Conservation (phyloP, 805 yeast genomes). For the Myxozyma lipomycoides region DNA sequence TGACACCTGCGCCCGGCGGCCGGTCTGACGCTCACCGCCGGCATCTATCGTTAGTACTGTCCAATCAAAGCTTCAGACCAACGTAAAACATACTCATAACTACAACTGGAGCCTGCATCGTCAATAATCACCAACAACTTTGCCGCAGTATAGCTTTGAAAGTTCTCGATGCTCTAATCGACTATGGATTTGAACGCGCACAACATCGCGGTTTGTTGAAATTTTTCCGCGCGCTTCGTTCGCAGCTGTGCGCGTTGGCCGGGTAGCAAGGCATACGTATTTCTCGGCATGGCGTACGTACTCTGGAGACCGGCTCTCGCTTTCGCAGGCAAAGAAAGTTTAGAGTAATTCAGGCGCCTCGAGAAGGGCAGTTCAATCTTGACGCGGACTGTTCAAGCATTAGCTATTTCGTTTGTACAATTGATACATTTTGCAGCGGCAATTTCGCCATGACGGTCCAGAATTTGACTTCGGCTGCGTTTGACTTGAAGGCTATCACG, state of each 20-base stretch:
- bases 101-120: constrained; percentile 81
- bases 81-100: constrained; percentile 51
- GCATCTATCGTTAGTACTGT: constrained; percentile 13
- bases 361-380: no score
- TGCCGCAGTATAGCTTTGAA: no score
- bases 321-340: no score
- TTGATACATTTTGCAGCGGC: background rate
- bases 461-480: constrained; percentile 23
- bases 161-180: no score
- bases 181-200: no score
- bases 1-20: constrained; percentile 94
- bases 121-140: no score
- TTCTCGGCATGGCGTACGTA: background rate
- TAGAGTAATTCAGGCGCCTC: no score
- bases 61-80: background rate
- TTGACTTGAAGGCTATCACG: constrained; percentile 46
- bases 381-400: no score
- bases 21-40: constrained; percentile 81
- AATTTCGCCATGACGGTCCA: constrained; percentile 25
- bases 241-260: background rate
- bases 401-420: no score
- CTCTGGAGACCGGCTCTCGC: background rate
- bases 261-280: background rate
- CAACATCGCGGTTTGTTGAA: no score
- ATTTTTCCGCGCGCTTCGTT: constrained; percentile 10